A percentile compares a stretch with the other conserved stretches of the same genome.
Conservation (phyloP, 2,329 filamentous ascomycete genomes). For the Leptographium wingfieldii region DNA sequence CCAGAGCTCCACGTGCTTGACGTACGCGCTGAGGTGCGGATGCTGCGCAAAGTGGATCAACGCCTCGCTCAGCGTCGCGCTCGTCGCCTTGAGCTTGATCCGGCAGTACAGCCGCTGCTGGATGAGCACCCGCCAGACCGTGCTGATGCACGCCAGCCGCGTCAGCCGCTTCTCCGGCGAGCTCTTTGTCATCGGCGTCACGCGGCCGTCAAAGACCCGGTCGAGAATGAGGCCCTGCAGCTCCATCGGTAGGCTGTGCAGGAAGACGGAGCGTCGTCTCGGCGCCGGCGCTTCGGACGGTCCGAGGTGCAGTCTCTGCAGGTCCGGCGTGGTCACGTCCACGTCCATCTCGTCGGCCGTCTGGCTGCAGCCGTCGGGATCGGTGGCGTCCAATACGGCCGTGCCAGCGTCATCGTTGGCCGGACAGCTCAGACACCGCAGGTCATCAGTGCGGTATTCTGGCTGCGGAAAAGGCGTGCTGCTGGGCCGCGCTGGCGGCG, state of each 20-base stretch:
- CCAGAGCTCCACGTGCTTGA: conserved; percentile 66
- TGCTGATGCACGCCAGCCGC: conserved; percentile 48
- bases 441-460: conserved; percentile 32
- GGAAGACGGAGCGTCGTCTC: conserved; percentile 18
- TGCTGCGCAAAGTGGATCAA: conserved; percentile 46
- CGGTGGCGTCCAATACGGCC: conserved; percentile 10
- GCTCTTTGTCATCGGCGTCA: conserved; percentile 46
- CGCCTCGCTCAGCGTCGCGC: conserved; percentile 47
- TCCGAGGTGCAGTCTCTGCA: background rate
- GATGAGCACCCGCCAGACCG: conserved; percentile 52
- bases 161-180: conserved; percentile 50
- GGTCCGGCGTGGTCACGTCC: background rate
- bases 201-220: conserved; percentile 55
- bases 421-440: conserved; percentile 28
- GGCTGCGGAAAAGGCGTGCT: conserved; percentile 48
- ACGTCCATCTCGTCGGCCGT: background rate
- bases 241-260: conserved; percentile 49
- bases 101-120: conserved; percentile 64
- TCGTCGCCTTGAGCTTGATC: conserved; percentile 61
- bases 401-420: conserved; percentile 17
- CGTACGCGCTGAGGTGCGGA: conserved; percentile 47
- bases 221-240: conserved; percentile 63
- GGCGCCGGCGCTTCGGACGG: conserved; percentile 10
- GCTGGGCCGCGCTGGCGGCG: conserved; percentile 40
- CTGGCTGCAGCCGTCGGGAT: conserved; percentile 11